Conservation (phyloP, 2,329 filamentous ascomycete genomes). For the Huntiella omanensis region DNA sequence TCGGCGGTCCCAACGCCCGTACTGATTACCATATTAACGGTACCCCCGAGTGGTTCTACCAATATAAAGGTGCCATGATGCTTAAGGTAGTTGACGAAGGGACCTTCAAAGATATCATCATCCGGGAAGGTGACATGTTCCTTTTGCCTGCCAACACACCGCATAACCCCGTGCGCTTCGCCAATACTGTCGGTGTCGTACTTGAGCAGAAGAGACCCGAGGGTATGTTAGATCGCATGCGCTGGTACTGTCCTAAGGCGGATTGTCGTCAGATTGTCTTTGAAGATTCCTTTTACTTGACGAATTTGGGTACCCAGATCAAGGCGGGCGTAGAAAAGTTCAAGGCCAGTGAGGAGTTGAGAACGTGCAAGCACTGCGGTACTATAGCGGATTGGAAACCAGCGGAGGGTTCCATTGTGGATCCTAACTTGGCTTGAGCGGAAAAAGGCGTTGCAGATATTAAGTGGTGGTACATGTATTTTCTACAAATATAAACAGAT, state of each 20-base stretch:
- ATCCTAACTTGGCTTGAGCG: slow-evolving; percentile 33
- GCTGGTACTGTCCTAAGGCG: slow-evolving; percentile 63
- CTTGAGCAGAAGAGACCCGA: slow-evolving; percentile 66
- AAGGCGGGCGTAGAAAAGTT: slow-evolving; percentile 79
- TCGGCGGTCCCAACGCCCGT: slow-evolving; percentile 86
- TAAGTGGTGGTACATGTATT: not conserved
- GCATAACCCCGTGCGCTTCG: slow-evolving; percentile 87
- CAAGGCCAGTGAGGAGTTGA: slow-evolving; percentile 42
- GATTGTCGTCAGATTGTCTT: slow-evolving; percentile 54
- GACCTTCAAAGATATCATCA: slow-evolving; percentile 67
- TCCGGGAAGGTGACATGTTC: slow-evolving; percentile 87
- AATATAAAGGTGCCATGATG: slow-evolving; percentile 82
- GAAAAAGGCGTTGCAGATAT: not conserved
- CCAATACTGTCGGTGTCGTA: slow-evolving; percentile 82
- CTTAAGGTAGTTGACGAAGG: slow-evolving; percentile 79
- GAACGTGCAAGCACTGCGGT: slow-evolving; percentile 64
- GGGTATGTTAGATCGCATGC: slow-evolving; percentile 54
- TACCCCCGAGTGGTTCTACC: slow-evolving; percentile 96
- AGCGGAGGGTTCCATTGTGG: slow-evolving; percentile 35
- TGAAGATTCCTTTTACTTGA: slow-evolving; percentile 75
- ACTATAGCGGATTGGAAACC: slow-evolving; percentile 54
- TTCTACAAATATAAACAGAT: not conserved
- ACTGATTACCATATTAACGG: slow-evolving; percentile 98
- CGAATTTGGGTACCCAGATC: slow-evolving; percentile 82
- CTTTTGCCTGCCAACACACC: slow-evolving; percentile 85